Conservation (phyloP, 192 early-diverging fungal species). For the Martensiomyces pterosporus region DNA sequence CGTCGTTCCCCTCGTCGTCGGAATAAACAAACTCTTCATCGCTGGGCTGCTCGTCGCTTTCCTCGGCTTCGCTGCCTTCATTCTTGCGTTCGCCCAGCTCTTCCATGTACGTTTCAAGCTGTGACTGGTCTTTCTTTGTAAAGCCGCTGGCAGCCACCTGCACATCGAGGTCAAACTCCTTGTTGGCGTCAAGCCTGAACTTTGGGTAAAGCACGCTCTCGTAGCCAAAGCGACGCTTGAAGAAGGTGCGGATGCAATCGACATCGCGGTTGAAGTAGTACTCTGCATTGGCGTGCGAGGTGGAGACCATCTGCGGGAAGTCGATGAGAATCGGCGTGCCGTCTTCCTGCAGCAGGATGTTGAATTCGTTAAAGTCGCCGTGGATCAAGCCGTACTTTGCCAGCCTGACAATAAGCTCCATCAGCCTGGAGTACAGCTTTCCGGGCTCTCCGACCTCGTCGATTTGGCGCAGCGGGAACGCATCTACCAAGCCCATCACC, state of each 20-base stretch:
- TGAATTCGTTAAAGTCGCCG: constrained; percentile 99
- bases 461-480: constrained; percentile 91
- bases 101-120: constrained; percentile 61
- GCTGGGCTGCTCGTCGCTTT: constrained; percentile 10
- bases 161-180: constrained; percentile 90
- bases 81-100: constrained; percentile 1
- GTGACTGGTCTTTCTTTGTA: constrained; percentile 82
- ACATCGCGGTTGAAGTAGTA: constrained; percentile 99
- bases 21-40: constrained; percentile 25
- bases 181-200: constrained; percentile 75
- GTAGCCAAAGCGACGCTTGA: constrained; percentile 85
- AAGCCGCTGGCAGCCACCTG: constrained; percentile 97
- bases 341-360: constrained; percentile 81
- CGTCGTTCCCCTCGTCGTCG: constrained; percentile 8
- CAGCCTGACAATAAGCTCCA: constrained; percentile 94
- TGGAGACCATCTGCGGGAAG: constrained; percentile 99
- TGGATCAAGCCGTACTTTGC: constrained; percentile 95
- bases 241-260: constrained; percentile 93
- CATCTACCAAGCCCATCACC: constrained; percentile 95
- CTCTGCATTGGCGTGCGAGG: constrained; percentile 91
- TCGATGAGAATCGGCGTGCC: constrained; percentile 92
- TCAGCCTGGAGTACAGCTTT: constrained; percentile 87
- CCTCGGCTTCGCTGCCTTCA: constrained; percentile 3
- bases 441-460: constrained; percentile 82
- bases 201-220: constrained; percentile 89